Evolutionary conservation across 2,329 filamentous ascomycete species (phyloP), one percentile per base, ranked within the genome.

Genomic region (Parafenestella ontariensis): DNA sequence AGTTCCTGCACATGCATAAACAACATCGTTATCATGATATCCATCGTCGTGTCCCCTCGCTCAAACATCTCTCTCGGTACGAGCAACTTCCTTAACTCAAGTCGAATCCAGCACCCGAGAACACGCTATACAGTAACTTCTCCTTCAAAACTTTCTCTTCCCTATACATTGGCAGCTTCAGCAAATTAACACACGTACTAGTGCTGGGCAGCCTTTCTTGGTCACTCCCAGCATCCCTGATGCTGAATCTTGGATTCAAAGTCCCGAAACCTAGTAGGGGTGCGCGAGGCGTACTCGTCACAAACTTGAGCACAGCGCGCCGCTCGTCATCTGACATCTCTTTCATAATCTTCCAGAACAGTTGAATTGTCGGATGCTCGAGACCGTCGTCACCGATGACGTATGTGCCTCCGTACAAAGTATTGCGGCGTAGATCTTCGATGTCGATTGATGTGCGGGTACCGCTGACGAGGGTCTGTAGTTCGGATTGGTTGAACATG

Each of bases 401-500:
- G 72, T 98, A 99, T 0, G 96, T 82, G 1, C 95, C 95, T 46
- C 91, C 90, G 74, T 98, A 99, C 2, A 86, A 77, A 0, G 95
- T 98, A 76, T 98, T 90, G 49, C 82, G 82, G 21, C 93, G 87
- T 36, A 98, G 82, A 73, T 99, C 95, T 24, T 89, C 86, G 31
- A 99, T 84, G 68, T 97, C 89, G 54, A 99, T 96, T 58, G 91
- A 88, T 9, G 88, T 88, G 24, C 87, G 89, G 65, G 96, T 92
- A 39, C 95, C 95, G 48, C 92, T 91, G 15, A 99, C 90, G 5
- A 99, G 87, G 1, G 91, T 95, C 77, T 98, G 95, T 4, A 99
- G 84, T 74, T 99, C 95, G 3, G 87, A 87, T 74, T 97, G 94
- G 75, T 99, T 99, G 81, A 99, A 99, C 95, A 99, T 98, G 67